Percentiles rank a stretch among this genome's conserved stretches.
phyloP scores from a whole-genome alignment of 164 flowering plant genomes.

The Taxillus chinensis region DNA sequence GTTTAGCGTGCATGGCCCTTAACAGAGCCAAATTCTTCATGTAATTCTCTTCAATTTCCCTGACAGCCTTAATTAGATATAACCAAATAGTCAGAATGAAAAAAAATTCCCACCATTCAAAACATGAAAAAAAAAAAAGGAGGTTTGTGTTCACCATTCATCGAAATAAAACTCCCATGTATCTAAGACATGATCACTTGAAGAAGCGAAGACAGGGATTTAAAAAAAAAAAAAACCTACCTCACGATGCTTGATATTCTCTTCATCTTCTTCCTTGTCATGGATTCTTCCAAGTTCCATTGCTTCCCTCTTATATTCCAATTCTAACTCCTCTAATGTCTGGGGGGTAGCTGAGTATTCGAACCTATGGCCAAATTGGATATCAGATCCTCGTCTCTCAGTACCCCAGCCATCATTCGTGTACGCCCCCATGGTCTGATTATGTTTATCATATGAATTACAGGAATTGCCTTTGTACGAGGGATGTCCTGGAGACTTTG shows the following conservation, averaged over 20 bases:
- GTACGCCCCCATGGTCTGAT: constrained; percentile 35
- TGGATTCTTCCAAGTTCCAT: constrained; percentile 68
- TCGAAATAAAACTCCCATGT: too few species aligned
- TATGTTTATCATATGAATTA: constrained; percentile 49
- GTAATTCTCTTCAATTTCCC: constrained; percentile 69
- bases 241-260: constrained; percentile 91
- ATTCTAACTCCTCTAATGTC: constrained; percentile 76
- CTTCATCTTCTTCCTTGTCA: constrained; percentile 95
- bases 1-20: constrained; percentile 60
- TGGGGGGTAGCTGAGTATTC: constrained; percentile 43
- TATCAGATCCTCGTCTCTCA: constrained; percentile 46
- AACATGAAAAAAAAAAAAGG: background rate
- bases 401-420: constrained; percentile 54
- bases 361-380: constrained; percentile 38
- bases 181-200: background rate
- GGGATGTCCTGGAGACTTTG: constrained; percentile 69
- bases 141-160: too few species aligned
- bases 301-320: constrained; percentile 78
- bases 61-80: constrained; percentile 40
- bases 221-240: constrained; percentile 22
- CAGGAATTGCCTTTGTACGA: constrained; percentile 34
- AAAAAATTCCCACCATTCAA: background rate
- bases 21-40: constrained; percentile 54
- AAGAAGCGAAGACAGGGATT: background rate
- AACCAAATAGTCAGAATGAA: constrained; percentile 10